phyloP scores from a whole-genome alignment of 2,329 filamentous ascomycete species.

The Apiospora rasikravindrae region DNA sequence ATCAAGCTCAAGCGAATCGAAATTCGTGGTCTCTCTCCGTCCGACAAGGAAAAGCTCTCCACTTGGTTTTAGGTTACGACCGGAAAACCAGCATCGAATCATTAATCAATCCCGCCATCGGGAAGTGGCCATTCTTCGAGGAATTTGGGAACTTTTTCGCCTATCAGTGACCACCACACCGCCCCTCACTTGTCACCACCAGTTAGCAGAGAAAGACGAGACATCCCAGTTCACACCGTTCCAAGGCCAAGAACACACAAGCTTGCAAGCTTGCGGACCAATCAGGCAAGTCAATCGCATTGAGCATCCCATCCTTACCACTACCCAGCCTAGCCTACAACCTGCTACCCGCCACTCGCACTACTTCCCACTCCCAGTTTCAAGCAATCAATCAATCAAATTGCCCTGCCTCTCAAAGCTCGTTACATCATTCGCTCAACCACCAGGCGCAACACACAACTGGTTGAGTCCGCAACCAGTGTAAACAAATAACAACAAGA shows the following conservation, averaged over 20 bases:
- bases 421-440: slow-evolving; percentile 20
- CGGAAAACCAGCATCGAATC: neutral
- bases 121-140: slow-evolving; percentile 2
- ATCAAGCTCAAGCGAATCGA: slow-evolving; percentile 13
- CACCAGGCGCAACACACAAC: slow-evolving; percentile 15
- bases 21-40: neutral
- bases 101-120: neutral
- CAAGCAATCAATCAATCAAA: slow-evolving; percentile 14
- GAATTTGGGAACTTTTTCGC: neutral
- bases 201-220: neutral
- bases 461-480: slow-evolving; percentile 18
- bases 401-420: slow-evolving; percentile 13
- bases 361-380: slow-evolving; percentile 3
- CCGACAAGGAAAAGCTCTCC: neutral
- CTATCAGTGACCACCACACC: slow-evolving; percentile 14
- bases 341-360: slow-evolving; percentile 2
- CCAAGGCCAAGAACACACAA: slow-evolving; percentile 8
- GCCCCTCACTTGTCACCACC: slow-evolving; percentile 10
- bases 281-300: slow-evolving; percentile 20
- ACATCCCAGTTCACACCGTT: neutral
- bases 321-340: neutral
- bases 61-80: slow-evolving; percentile 6
- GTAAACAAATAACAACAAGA: slow-evolving; percentile 19
- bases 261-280: slow-evolving; percentile 15
- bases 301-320: neutral